These are phyloP conservation scores for Suhomyces kunorum DNA, from an alignment of 1,139 yeast genomes.

Conservation along the genomic window DNA sequence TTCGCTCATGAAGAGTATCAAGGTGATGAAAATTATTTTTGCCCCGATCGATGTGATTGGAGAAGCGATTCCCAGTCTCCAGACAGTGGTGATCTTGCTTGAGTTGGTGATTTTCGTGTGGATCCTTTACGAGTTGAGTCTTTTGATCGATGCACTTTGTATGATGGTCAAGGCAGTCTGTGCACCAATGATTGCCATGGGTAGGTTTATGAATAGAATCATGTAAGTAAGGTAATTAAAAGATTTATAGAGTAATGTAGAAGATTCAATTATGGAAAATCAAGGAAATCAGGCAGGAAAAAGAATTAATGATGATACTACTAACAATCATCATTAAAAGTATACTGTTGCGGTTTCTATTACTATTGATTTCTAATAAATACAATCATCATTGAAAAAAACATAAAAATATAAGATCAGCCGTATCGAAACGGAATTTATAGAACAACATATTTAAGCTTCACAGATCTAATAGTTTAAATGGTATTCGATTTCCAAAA, in stretches of 20 bases:
- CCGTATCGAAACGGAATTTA: too few relatives aligned
- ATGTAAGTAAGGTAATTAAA: constrained; percentile 21
- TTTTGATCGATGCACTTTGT: constrained; percentile 47
- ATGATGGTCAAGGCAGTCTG: constrained; percentile 51
- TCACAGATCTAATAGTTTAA: too few relatives aligned
- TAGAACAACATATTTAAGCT: too few relatives aligned
- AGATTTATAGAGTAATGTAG: too few relatives aligned
- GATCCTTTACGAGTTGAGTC: constrained; percentile 46
- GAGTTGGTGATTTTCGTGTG: constrained; percentile 45
- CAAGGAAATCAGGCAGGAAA: too few relatives aligned
- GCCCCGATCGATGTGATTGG: constrained; percentile 47
- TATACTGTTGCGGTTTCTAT: too few relatives aligned
- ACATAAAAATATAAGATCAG: too few relatives aligned
- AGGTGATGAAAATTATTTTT: constrained; percentile 40
- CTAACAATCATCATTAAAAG: too few relatives aligned
- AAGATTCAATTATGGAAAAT: background rate
- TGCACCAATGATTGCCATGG: constrained; percentile 52
- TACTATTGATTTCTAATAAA: too few relatives aligned
- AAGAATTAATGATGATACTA: too few relatives aligned
- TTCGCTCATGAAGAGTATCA: constrained; percentile 37
- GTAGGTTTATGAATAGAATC: constrained; percentile 45
- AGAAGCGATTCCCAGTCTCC: constrained; percentile 41
- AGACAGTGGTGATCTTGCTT: constrained; percentile 40
- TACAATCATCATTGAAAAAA: too few relatives aligned
- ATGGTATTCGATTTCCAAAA: too few relatives aligned